Base-by-base conservation (phyloP, 2,329 filamentous ascomycete species). In the Pseudodiploospora longispora region DNA sequence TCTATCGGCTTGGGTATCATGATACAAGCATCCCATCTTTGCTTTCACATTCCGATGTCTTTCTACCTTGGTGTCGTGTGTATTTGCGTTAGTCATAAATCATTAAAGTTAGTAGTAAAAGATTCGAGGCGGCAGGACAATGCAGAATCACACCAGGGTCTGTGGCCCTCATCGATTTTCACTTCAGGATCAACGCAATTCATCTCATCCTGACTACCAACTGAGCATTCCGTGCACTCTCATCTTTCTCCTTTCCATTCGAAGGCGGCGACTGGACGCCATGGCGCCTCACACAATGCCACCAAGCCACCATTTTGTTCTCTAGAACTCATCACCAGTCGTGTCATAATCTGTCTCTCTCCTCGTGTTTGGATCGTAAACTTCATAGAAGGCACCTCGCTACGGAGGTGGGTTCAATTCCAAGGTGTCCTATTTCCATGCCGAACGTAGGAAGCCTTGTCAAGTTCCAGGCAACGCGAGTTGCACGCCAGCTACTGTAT, bases 171-270 rank as follows among this genome's bases (percentile, higher is more conserved):
- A 12, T 37, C 35, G 35, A 37, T 2, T 19, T 19, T 19, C 19
- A 19, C 35, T 8, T 35, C 27, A 29, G 9, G 40, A 38, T 44
- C 40, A 40, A 38, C 34, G 43, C 28, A 31, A 31, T 43, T 60
- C 60, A 59, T 61, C 59, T 62, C 59, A 55, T 61, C 60, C 57
- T 61, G 60, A 58, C 60, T 64, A 64, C 56, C 61, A 60, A 60
- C 57, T 52, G 52, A 55, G 53, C 55, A 58, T 49, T 47, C 50
- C 52, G 51, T 50, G 44, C 50, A 50, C 52, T 55, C 49, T 56
- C 50, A 50, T 52, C 49, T 46, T 54, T 47, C 38, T 19, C 27
- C 19, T 34, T 41, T 34, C 36, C 39, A 38, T 39, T 42, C n/a
- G 30, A 34, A 33, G 43, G 43, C 38, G 36, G 28, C 32, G n/a